A percentile compares a stretch with the other conserved stretches of the same genome.
Evolutionary conservation across 495 filamentous ascomycete species (phyloP).

Genomic region (Trichoderma reesei): DNA sequence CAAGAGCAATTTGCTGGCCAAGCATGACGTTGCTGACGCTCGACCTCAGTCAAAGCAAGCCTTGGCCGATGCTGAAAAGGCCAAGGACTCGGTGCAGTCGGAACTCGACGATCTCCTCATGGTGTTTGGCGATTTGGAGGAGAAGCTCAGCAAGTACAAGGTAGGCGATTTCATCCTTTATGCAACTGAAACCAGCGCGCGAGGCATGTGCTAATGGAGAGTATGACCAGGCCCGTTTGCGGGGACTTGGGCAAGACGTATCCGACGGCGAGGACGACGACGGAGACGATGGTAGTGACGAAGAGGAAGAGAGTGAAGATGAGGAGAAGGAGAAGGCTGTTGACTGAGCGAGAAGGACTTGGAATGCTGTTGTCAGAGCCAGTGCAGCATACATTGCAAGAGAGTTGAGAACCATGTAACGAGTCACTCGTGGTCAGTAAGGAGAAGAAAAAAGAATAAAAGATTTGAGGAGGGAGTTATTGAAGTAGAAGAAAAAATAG

Average conservation of each 20-base stretch:
- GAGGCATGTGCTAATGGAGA: conserved; percentile 22
- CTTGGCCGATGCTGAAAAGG: conserved; percentile 49
- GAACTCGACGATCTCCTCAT: conserved; percentile 80
- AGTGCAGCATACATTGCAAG: not conserved
- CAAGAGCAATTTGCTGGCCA: conserved; percentile 15
- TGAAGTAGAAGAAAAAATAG: too few species aligned
- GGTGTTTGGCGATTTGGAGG: conserved; percentile 82
- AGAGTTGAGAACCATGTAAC: too few species aligned
- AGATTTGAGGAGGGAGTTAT: too few species aligned
- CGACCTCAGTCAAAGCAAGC: conserved; percentile 26
- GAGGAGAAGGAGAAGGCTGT: conserved; percentile 20
- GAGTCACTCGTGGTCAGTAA: too few species aligned
- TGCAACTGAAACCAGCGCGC: not conserved
- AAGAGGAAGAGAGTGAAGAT: conserved; percentile 44
- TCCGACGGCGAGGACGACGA: conserved; percentile 71
- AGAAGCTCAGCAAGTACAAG: conserved; percentile 73
- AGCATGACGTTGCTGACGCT: not conserved
- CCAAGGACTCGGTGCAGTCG: conserved; percentile 50
- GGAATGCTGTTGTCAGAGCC: not conserved
- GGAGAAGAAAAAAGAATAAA: too few species aligned
- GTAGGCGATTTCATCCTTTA: conserved; percentile 29
- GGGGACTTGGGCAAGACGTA: conserved; percentile 59
- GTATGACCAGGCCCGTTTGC: conserved; percentile 51
- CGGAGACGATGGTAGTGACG: conserved; percentile 51
- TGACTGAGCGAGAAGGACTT: not conserved